Evolutionary conservation across 768 basidiomycete species (phyloP).

Genomic region (Epithele typhae): DNA sequence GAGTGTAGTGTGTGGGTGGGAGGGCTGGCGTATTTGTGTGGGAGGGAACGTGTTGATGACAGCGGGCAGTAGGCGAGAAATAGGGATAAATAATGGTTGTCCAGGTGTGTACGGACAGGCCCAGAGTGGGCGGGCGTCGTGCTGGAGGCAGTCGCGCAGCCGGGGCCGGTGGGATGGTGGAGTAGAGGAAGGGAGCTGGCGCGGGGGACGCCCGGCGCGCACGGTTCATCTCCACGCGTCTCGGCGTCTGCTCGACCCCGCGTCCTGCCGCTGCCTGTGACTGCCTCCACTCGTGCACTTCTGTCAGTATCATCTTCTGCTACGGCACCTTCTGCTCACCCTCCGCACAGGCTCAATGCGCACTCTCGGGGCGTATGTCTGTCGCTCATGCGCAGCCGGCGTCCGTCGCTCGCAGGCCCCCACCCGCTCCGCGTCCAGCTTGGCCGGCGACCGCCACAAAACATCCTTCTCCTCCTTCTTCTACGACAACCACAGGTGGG

Average conservation of each 20-base stretch:
- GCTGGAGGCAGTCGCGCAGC: slow-evolving; percentile 5
- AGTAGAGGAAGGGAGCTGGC: too few species aligned
- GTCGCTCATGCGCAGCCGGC: too few species aligned
- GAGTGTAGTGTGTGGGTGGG: not conserved
- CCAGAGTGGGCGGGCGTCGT: slow-evolving; percentile 6
- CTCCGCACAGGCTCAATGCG: too few species aligned
- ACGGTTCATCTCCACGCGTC: not conserved
- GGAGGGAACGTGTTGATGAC: slow-evolving; percentile 1
- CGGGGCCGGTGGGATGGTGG: slow-evolving; percentile 3
- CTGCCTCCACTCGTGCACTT: too few species aligned
- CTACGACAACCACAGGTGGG: slow-evolving; percentile 59
- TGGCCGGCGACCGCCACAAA: slow-evolving; percentile 5
- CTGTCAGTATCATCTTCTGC: too few species aligned
- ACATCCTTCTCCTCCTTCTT: slow-evolving; percentile 52
- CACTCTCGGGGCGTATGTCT: too few species aligned
- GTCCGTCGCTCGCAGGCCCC: too few species aligned
- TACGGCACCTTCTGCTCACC: too few species aligned
- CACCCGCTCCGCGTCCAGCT: not conserved
- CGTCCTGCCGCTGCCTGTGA: too few species aligned
- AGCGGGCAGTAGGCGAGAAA: not conserved
- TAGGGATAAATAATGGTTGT: slow-evolving; percentile 15
- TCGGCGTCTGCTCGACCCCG: not conserved
- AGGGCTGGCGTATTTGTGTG: slow-evolving; percentile 1
- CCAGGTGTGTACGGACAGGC: slow-evolving; percentile 9
- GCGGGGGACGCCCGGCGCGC: too few species aligned